Conservation (phyloP, 129 eudicot species). For the Pittosporum tobira region DNA sequence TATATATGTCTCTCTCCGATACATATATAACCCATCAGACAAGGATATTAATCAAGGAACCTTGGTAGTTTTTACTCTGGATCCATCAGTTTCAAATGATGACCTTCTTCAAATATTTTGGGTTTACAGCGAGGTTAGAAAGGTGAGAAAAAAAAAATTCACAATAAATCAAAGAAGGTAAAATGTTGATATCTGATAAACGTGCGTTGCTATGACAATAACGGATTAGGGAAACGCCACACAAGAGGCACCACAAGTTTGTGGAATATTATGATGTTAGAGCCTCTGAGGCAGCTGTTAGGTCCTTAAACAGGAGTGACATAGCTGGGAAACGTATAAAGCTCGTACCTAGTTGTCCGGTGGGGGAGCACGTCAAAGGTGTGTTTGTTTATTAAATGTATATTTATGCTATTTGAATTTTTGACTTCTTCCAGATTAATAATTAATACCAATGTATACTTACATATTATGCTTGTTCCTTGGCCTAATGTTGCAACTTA, state of each 20-base stretch:
- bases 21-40: constrained; percentile 88
- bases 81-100: constrained; percentile 87
- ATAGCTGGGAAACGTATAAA: constrained; percentile 95
- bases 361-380: constrained; percentile 95
- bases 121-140: constrained; percentile 86
- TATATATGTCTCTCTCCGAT: neutral
- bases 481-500: constrained; percentile 59
- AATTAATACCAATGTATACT: neutral
- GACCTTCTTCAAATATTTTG: constrained; percentile 89
- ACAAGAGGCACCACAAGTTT: constrained; percentile 82
- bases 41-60: constrained; percentile 97
- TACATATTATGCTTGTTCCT: constrained; percentile 13
- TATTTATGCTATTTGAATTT: too few relatives aligned
- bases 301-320: constrained; percentile 81
- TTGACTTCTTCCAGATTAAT: too few relatives aligned
- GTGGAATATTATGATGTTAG: constrained; percentile 88
- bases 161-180: too few relatives aligned
- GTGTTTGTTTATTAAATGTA: constrained; percentile 10
- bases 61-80: constrained; percentile 81
- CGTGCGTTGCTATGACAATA: constrained; percentile 9
- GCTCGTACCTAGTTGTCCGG: constrained; percentile 93
- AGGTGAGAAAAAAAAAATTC: too few relatives aligned
- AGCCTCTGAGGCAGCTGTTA: constrained; percentile 88
- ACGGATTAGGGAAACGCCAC: constrained; percentile 91
- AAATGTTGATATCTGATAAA: constrained; percentile 1